Evolutionary conservation across 495 filamentous ascomycete species (phyloP).

Genomic region (Trichoderma orchidacearum): DNA sequence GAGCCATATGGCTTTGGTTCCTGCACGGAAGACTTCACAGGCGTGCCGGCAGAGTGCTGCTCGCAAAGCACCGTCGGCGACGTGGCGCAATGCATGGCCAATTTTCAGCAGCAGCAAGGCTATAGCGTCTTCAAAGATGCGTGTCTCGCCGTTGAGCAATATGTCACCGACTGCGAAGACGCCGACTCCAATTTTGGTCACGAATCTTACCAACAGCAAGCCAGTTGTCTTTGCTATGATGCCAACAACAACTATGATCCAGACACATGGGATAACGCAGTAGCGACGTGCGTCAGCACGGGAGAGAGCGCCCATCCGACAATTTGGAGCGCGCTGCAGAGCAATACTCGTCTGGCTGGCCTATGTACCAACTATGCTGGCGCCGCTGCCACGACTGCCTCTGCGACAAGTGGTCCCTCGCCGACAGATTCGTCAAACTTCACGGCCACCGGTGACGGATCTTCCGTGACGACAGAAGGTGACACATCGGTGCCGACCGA

Average conservation of each 20-base stretch:
- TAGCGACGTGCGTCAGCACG: not conserved
- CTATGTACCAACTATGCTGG: not conserved
- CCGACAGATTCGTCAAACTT: not conserved
- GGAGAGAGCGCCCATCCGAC: not conserved
- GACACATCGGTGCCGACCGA: not conserved
- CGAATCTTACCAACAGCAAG: not conserved
- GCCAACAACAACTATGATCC: not conserved
- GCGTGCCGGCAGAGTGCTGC: not conserved
- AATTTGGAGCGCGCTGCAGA: not conserved
- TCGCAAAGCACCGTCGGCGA: not conserved
- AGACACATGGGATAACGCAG: not conserved
- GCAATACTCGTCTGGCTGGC: not conserved
- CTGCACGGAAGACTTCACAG: not conserved
- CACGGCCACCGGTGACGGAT: not conserved
- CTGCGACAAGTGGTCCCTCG: not conserved
- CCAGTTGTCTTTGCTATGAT: not conserved
- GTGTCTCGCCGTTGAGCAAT: not conserved
- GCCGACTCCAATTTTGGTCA: not conserved
- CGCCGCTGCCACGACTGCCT: not conserved
- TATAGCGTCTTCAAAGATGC: not conserved
- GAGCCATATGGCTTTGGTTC: not conserved
- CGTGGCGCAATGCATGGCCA: not conserved
- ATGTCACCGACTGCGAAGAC: not conserved
- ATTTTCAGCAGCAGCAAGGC: not conserved
- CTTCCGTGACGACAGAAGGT: not conserved